Evolutionary conservation across 2,329 filamentous ascomycete genomes (phyloP), one percentile per base, ranked within the genome.

Genomic region (Pseudopyrenochaeta lycopersici): DNA sequence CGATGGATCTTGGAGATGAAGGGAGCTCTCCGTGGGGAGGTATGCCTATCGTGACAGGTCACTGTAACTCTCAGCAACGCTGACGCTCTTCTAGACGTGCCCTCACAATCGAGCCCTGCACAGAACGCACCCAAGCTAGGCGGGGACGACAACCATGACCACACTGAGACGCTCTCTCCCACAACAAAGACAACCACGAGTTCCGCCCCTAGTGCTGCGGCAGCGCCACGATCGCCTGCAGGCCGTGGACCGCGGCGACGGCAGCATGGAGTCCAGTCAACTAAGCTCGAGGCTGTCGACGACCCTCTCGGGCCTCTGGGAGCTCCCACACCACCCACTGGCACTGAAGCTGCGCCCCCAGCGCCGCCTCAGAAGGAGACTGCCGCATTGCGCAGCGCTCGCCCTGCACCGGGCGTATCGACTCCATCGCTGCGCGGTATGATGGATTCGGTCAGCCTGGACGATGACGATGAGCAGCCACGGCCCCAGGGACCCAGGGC

Each of bases 251-350:
- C 82, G 14, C 78, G 84, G 60, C 78, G 80, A 49, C 81, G 84
- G 56, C 84, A 85, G 70, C 81, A 92, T 69, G 88, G 88, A 63
- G 88, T 88, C 54, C 90, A 93, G 72, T 86, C 89, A 27, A 92
- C 90, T 41, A 88, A 87, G 48, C 88, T 94, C 56, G 88, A 94
- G 77, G 89, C 88, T 56, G 88, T 91, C 63, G 90, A 92, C 71
- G 82, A 86, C 67, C 89, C 90, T 50, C 84, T 93, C 40, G 91
- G 91, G 1, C 91, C 91, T 18, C 80, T 96, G 46, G 91, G 91
- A 53, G 88, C 88, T 48, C 76, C 88, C 23, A 85, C 85, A 46
- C 83, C 83, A 30, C 74, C 76, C 4, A 68, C 76, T 31, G 75
- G 78, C 48, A 63, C 71, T 51, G 85, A 87, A 48, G 82, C 85